A percentile compares a stretch with the other conserved stretches of the same genome.
phyloP scores from a whole-genome alignment of 1,284 basidiomycete genomes.

The Microbotryomycetes sp. region DNA sequence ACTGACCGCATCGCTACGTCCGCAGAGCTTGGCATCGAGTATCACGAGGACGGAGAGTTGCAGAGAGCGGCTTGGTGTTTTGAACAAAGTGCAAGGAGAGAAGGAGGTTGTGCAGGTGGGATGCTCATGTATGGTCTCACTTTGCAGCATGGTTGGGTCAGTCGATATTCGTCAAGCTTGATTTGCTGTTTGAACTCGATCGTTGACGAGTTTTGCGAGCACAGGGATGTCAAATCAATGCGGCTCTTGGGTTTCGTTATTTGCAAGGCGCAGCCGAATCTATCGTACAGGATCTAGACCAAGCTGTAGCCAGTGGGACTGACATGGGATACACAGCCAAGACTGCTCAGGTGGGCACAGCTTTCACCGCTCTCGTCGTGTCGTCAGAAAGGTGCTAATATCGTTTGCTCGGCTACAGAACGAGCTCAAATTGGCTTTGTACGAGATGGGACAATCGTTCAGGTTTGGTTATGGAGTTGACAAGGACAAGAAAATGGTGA shows the following conservation, averaged over 20 bases:
- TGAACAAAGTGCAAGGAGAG: slow-evolving; percentile 65
- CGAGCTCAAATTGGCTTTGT: slow-evolving; percentile 79
- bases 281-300: slow-evolving; percentile 69
- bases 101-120: slow-evolving; percentile 75
- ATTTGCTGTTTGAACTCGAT: neutral
- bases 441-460: slow-evolving; percentile 87
- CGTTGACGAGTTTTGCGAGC: no score
- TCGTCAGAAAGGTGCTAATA: neutral
- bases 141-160: slow-evolving; percentile 87
- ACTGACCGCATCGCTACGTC: neutral
- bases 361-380: slow-evolving; percentile 18
- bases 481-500: slow-evolving; percentile 79
- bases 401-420: slow-evolving; percentile 45
- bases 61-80: slow-evolving; percentile 68
- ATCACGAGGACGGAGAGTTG: slow-evolving; percentile 71
- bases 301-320: slow-evolving; percentile 45
- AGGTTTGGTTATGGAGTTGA: slow-evolving; percentile 82
- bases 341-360: slow-evolving; percentile 51
- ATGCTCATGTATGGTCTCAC: slow-evolving; percentile 89
- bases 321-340: slow-evolving; percentile 39
- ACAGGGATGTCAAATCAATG: slow-evolving; percentile 48
- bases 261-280: slow-evolving; percentile 70
- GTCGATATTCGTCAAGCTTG: no score
- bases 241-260: slow-evolving; percentile 73
- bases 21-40: slow-evolving; percentile 61